A percentile compares a stretch with the other conserved stretches of the same genome.
Evolutionary conservation across 352 stramenopile species (phyloP).

Genomic region (Pythium brachiatum): DNA sequence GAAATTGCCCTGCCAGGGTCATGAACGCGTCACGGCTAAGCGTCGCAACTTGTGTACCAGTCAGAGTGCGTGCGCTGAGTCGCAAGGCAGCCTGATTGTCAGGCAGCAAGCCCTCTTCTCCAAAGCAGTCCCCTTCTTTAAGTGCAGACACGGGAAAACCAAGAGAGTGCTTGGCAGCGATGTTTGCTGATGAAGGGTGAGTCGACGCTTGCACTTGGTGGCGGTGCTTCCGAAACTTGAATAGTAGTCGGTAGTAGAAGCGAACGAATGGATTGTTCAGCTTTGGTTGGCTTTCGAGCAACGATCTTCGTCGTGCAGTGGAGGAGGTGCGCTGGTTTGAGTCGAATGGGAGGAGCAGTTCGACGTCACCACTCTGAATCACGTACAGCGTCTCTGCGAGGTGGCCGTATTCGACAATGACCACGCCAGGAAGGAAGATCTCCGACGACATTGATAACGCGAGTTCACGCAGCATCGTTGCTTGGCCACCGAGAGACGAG

Average conservation of each 20-base stretch:
- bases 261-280: constrained; percentile 5
- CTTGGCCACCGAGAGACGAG: constrained; percentile 11
- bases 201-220: not conserved
- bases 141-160: constrained; percentile 43
- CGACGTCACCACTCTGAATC: constrained; percentile 52
- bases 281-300: not conserved
- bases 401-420: constrained; percentile 50
- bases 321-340: constrained; percentile 4
- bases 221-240: not conserved
- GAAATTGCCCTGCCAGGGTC: constrained; percentile 16
- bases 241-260: not conserved
- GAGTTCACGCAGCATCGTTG: constrained; percentile 18
- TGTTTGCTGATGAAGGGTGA: not conserved
- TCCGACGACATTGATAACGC: constrained; percentile 39
- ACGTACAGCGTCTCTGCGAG: constrained; percentile 55
- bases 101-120: constrained; percentile 40
- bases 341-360: constrained; percentile 41
- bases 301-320: not conserved
- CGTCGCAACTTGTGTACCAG: constrained; percentile 13
- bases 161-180: not conserved
- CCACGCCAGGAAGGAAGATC: constrained; percentile 54
- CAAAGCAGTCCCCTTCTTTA: constrained; percentile 55
- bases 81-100: constrained; percentile 8
- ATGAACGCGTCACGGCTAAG: constrained; percentile 14
- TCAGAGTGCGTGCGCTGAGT: constrained; percentile 22